phyloP scores from a whole-genome alignment of 768 basidiomycete species.

The Russula compacta region DNA sequence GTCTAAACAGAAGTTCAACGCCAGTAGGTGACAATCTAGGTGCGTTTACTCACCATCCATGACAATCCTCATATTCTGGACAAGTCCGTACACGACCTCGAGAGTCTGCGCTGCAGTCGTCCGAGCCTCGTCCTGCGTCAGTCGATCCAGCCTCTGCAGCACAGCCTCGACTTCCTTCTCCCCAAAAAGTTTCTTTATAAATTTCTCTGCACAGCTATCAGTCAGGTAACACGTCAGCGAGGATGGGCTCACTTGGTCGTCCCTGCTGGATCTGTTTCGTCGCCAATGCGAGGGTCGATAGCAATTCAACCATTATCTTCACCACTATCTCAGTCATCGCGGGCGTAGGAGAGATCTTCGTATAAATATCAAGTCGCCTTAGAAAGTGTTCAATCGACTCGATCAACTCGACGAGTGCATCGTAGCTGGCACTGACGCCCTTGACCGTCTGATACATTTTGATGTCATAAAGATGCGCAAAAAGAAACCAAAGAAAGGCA shows the following conservation, averaged over 20 bases:
- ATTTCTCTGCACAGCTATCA: too few relatives aligned
- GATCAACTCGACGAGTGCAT: neutral
- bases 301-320: neutral
- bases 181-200: too few relatives aligned
- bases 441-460: neutral
- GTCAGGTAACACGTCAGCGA: too few relatives aligned
- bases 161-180: too few relatives aligned
- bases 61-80: too few relatives aligned
- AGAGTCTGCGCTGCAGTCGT: neutral
- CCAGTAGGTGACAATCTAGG: too few relatives aligned
- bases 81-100: neutral
- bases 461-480: neutral
- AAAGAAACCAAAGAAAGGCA: neutral
- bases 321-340: neutral
- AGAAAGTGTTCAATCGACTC: neutral
- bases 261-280: neutral
- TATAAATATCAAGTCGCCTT: neutral
- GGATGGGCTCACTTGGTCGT: too few relatives aligned
- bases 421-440: neutral
- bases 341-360: neutral
- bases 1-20: too few relatives aligned
- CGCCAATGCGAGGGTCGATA: neutral
- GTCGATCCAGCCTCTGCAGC: too few relatives aligned
- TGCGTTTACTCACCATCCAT: too few relatives aligned
- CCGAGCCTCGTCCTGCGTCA: neutral